phyloP scores from a whole-genome alignment of 805 yeast species.

The Lipomyces chichibuensis region DNA sequence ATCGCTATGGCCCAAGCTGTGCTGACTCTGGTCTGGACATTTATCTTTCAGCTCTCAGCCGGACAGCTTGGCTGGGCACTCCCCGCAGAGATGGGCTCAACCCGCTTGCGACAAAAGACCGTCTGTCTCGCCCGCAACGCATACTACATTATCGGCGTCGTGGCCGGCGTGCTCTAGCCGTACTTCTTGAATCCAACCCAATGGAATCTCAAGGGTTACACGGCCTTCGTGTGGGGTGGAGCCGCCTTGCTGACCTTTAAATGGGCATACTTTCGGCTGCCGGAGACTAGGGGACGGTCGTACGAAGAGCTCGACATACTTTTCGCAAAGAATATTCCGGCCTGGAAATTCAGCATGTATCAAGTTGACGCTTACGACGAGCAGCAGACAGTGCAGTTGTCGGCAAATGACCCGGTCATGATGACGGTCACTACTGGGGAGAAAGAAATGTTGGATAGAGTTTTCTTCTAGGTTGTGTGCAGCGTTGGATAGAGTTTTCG shows the following conservation, averaged over 20 bases:
- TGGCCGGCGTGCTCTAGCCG: conserved; percentile 44
- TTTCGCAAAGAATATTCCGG: conserved; percentile 47
- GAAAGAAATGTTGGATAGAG: too few species aligned
- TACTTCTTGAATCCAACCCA: conserved; percentile 54
- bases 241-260: conserved; percentile 42
- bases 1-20: conserved; percentile 18
- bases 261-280: conserved; percentile 58
- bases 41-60: conserved; percentile 50
- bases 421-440: background rate
- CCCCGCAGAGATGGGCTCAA: conserved; percentile 51
- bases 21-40: conserved; percentile 50
- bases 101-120: conserved; percentile 50
- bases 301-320: conserved; percentile 63
- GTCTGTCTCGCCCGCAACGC: conserved; percentile 49
- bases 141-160: conserved; percentile 34
- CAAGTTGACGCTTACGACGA: conserved; percentile 24
- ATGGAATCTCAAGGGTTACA: conserved; percentile 54
- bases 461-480: too few species aligned
- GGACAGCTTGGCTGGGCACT: conserved; percentile 53
- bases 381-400: background rate
- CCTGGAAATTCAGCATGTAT: conserved; percentile 40
- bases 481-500: too few species aligned
- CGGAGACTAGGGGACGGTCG: conserved; percentile 62
- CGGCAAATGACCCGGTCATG: background rate
- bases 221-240: conserved; percentile 54